Base-by-base conservation (phyloP, 2,329 filamentous ascomycete species). In the Ilyonectria robusta region DNA sequence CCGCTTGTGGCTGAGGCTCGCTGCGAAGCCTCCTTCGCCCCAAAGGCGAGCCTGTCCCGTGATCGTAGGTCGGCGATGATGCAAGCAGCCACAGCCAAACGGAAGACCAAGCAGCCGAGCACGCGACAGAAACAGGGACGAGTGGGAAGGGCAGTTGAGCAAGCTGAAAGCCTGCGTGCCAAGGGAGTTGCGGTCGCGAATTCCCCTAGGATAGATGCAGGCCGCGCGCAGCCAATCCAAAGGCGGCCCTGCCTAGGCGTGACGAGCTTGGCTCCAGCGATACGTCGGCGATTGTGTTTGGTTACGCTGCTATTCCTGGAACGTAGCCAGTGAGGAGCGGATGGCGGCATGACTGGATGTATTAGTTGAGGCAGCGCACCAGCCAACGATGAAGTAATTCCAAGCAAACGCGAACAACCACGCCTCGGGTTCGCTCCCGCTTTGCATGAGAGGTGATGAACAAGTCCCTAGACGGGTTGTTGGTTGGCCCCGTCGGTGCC, bases 271-370 rank as follows among this genome's bases (percentile, higher is more conserved):
- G 17, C 13, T 6, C 13, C 37, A 17, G 37, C 56, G 53, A 70
- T 60, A 59, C 55, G 66, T 69, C 37, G 47, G 53, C 42, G 37
- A 54, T 58, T 37, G 57, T 58, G 55, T 62, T 37, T 64, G 50
- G 58, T 42, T 61, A 33, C 63, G 69, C 59, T 70, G 53, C 69
- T 71, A 72, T 71, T 71, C 60, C 63, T 71, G 60, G 70, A 44
- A 53, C 31, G 6, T 21, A 42, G 23, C 35, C 51, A 50, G 46
- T 62, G 23, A 40, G 35, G 13, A 15, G 35, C 58, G 40, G 33
- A 21, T 44, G 40, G 29, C 53, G 47, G 57, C 58, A 65, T 65
- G 35, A 42, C 62, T 44, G 42, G 26, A 21, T 37, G 31, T 47
- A 57, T 63, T 42, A 37, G 55, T 47, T 67, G 58, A 59, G 59